phyloP scores from a whole-genome alignment of 2,329 filamentous ascomycete genomes.

The Ustilaginoidea virens region DNA sequence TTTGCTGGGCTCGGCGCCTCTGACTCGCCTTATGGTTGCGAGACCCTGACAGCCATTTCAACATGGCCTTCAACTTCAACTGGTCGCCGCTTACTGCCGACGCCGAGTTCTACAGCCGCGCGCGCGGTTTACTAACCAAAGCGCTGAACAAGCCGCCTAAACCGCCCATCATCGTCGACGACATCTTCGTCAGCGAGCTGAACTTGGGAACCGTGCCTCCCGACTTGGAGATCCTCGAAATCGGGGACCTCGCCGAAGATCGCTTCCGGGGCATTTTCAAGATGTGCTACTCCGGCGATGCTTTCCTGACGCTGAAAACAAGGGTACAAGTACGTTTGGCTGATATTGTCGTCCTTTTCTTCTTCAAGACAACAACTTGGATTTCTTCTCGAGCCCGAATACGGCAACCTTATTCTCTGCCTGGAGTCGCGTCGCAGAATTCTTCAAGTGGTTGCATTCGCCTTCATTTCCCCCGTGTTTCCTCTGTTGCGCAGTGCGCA shows the following conservation, averaged over 20 bases:
- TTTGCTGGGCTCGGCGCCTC: too few relatives aligned
- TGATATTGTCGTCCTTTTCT: conserved; percentile 6
- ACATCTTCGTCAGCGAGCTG: conserved; percentile 95
- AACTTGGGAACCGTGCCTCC: conserved; percentile 92
- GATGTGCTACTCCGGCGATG: conserved; percentile 95
- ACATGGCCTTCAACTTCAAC: conserved; percentile 99
- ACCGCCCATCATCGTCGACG: conserved; percentile 96
- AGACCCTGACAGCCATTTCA: conserved; percentile 28
- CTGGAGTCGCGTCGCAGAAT: too few relatives aligned
- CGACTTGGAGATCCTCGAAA: conserved; percentile 91
- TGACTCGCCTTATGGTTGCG: conserved; percentile 17
- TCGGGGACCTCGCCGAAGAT: conserved; percentile 93
- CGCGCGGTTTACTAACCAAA: conserved; percentile 84
- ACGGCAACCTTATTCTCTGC: too few relatives aligned
- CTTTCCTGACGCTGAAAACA: conserved; percentile 87
- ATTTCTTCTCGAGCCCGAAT: conserved; percentile 5
- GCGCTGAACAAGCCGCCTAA: conserved; percentile 97
- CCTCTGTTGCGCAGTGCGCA: too few relatives aligned
- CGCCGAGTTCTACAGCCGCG: conserved; percentile 76
- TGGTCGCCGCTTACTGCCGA: conserved; percentile 98
- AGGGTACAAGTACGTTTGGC: conserved; percentile 62
- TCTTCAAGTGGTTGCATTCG: too few relatives aligned
- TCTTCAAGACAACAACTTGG: neutral
- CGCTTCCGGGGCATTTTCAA: conserved; percentile 97
- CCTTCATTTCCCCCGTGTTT: too few relatives aligned